Evolutionary conservation across 2,329 filamentous ascomycete species (phyloP).

Genomic region (Fusarium clavum): DNA sequence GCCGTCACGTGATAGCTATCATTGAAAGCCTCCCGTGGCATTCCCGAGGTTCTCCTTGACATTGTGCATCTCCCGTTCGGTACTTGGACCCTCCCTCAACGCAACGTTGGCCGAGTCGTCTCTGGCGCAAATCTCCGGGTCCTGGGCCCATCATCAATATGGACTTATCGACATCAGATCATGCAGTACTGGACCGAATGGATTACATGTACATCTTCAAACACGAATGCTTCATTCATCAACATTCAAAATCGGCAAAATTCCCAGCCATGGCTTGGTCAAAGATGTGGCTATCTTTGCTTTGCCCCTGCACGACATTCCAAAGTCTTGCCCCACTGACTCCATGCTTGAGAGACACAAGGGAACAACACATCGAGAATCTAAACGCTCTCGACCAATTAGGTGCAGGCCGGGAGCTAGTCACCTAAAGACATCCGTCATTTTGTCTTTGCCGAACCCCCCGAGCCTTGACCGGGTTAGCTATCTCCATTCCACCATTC

Average conservation of each 20-base stretch:
- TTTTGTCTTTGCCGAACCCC: slow-evolving; percentile 38
- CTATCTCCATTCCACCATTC: slow-evolving; percentile 30
- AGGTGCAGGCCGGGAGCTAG: slow-evolving; percentile 5
- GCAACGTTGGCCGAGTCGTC: slow-evolving; percentile 29
- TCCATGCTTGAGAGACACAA: slow-evolving; percentile 35
- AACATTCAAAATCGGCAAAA: slow-evolving; percentile 13
- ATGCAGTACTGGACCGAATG: no score
- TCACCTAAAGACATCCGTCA: slow-evolving; percentile 19
- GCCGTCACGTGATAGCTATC: slow-evolving; percentile 32
- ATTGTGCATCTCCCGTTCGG: slow-evolving; percentile 42
- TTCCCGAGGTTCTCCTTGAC: slow-evolving; percentile 46
- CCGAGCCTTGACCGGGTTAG: slow-evolving; percentile 41
- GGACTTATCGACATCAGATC: not conserved
- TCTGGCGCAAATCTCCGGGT: slow-evolving; percentile 17
- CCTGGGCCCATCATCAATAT: not conserved
- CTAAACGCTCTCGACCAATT: slow-evolving; percentile 38
- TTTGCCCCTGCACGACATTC: slow-evolving; percentile 46
- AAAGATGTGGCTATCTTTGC: slow-evolving; percentile 40
- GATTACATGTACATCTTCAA: not conserved
- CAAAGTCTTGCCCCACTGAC: slow-evolving; percentile 41
- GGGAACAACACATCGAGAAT: slow-evolving; percentile 35
- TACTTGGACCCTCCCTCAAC: slow-evolving; percentile 40
- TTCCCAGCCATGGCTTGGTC: not conserved
- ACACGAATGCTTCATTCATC: not conserved
- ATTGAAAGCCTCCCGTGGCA: slow-evolving; percentile 36